Evolutionary conservation across 257 asterid genomes (phyloP).

Genomic region (Lithospermum erythrorhizon): DNA sequence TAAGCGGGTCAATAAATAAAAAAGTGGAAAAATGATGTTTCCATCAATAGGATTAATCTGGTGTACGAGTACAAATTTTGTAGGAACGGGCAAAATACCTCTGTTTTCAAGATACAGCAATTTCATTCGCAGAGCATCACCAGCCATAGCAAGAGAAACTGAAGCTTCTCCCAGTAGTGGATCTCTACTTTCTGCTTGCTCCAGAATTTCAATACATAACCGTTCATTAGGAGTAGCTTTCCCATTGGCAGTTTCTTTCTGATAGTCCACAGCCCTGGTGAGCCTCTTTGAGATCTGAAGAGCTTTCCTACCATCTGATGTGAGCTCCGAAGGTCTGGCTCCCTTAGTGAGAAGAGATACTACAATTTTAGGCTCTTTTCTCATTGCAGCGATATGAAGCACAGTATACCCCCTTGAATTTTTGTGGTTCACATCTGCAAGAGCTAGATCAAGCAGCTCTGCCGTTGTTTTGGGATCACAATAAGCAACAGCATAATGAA

Average conservation of each 20-base stretch:
- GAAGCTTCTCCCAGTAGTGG: conserved; percentile 89
- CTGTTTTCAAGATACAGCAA: conserved; percentile 87
- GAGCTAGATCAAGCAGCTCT: conserved; percentile 82
- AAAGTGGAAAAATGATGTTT: no score
- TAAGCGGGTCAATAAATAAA: no score
- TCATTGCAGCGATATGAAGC: conserved; percentile 92
- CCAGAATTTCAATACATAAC: conserved; percentile 87
- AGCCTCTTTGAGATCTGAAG: conserved; percentile 87
- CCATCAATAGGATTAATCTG: not conserved
- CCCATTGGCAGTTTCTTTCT: conserved; percentile 52
- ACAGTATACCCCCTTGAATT: conserved; percentile 81
- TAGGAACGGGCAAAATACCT: conserved; percentile 33
- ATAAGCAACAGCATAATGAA: conserved; percentile 93
- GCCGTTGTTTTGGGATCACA: conserved; percentile 86
- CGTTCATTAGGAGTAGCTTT: conserved; percentile 72
- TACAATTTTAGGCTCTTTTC: conserved; percentile 86
- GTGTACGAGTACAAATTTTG: not conserved
- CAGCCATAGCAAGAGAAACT: conserved; percentile 89
- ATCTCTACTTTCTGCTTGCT: conserved; percentile 92
- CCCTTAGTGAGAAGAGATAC: conserved; percentile 90
- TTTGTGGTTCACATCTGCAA: conserved; percentile 74
- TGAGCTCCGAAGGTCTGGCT: conserved; percentile 86
- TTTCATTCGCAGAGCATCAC: conserved; percentile 76
- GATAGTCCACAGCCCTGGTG: conserved; percentile 63
- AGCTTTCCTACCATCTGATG: conserved; percentile 87